Base-by-base conservation (phyloP, 495 filamentous ascomycete species). In the Evansstolkia leycettana region DNA sequence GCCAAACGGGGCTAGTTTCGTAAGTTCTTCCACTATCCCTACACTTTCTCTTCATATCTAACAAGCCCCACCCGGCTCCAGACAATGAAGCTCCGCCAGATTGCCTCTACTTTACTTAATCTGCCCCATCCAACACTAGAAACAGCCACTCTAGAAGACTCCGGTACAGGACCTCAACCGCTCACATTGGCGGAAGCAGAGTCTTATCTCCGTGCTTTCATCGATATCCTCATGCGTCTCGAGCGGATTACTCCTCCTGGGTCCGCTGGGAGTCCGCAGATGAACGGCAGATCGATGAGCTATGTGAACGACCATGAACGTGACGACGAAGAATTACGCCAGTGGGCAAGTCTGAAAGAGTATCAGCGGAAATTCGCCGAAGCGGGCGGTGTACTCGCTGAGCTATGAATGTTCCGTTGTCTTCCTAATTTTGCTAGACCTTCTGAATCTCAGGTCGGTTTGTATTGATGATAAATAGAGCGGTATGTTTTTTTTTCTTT, bases 281-380 rank as follows among this genome's bases (percentile, higher is more conserved):
- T 39, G 3, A 53, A 58, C 12, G 52, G 54, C 1, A 48, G 54
- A 10, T 46, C 58, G 2, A 67, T 60, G 57, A 64, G 57, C 32
- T 66, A 67, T 35, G 31, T 60, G 0, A 63, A 55, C 26, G 60
- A 64, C 28, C 55, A 59, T 28, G 67, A 74, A 29, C 76, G 79
- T 16, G 84, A 88, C 31, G 82, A 88, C 53, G 66, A 75, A 33
- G 80, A 84, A 46, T 48, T 87, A 38, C 60, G 71, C 25, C 67
- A 69, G 33, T 92, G 84, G 84, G 73, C 75, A 0, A 80, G 76
- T 48, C 54, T 92, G 46, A 73, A 78, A 34, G 75, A 82, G 34
- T 78, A 79, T 38, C 84, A 87, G 57, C 47, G 71, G 34, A 72
- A 73, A 29, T 84, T 86, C 47, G 67, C 72, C n/a, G 71, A 76